A percentile compares a stretch with the other conserved stretches of the same genome.
Conservation (phyloP, 169 alveolate species). For the Plasmodium cynomolgi region DNA sequence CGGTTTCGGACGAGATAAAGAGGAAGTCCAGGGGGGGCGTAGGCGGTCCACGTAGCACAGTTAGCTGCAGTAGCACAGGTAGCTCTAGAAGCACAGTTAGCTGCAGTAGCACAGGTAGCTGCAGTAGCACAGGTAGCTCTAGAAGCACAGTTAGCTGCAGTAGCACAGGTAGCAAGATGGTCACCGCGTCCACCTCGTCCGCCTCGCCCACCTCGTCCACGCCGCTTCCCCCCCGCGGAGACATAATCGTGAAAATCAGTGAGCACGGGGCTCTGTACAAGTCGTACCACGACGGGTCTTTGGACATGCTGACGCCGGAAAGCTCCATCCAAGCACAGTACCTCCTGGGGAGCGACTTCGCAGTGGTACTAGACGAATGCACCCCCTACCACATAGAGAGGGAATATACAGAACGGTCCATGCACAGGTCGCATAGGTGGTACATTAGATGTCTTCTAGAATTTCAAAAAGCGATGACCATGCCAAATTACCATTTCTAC, state of each 20-base stretch:
- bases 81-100: neutral
- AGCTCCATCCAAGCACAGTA: conserved; percentile 57
- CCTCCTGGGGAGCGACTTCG: conserved; percentile 48
- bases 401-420: conserved; percentile 42
- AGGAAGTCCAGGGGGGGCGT: conserved; percentile 1
- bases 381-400: conserved; percentile 47
- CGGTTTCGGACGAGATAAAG: conserved; percentile 62
- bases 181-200: neutral
- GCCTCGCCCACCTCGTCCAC: neutral
- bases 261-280: conserved; percentile 52
- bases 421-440: conserved; percentile 74
- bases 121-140: neutral
- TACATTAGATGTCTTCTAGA: conserved; percentile 46
- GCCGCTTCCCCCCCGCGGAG: neutral
- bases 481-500: conserved; percentile 52
- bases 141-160: neutral
- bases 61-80: neutral
- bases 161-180: neutral
- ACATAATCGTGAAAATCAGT: conserved; percentile 24
- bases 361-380: conserved; percentile 57
- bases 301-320: conserved; percentile 56
- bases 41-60: neutral
- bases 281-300: conserved; percentile 40
- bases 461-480: conserved; percentile 28
- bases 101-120: neutral